Evolutionary conservation across 2,329 filamentous ascomycete genomes (phyloP).

Genomic region (Trichoderma sp.): DNA sequence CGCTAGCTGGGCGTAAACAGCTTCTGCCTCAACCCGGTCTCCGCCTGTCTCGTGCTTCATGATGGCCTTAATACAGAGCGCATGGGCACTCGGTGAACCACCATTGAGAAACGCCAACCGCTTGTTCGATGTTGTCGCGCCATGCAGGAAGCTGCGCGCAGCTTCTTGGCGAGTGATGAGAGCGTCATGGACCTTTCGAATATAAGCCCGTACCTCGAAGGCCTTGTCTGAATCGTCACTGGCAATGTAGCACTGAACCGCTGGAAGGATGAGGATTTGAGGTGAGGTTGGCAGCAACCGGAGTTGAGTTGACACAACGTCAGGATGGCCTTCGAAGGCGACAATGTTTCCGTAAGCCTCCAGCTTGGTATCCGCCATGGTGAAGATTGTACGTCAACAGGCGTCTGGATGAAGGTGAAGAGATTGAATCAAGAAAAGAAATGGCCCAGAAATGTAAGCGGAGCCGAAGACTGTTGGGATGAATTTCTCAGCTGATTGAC

Average conservation of each 20-base stretch:
- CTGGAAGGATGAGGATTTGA: slow-evolving; percentile 59
- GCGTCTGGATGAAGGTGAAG: background rate
- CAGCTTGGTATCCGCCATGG: slow-evolving; percentile 31
- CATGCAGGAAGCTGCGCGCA: slow-evolving; percentile 53
- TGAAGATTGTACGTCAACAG: background rate
- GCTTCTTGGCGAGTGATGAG: slow-evolving; percentile 47
- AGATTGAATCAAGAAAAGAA: background rate
- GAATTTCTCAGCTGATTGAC: background rate
- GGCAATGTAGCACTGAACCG: slow-evolving; percentile 49
- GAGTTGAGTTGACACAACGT: slow-evolving; percentile 59
- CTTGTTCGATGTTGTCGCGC: slow-evolving; percentile 48
- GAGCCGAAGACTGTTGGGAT: background rate
- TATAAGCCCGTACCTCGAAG: slow-evolving; percentile 39
- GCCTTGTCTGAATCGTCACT: slow-evolving; percentile 30
- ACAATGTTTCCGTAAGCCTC: slow-evolving; percentile 52
- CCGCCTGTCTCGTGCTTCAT: slow-evolving; percentile 54
- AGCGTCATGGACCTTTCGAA: slow-evolving; percentile 55
- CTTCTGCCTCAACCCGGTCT: slow-evolving; percentile 51
- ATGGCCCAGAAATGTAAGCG: background rate
- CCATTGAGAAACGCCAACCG: slow-evolving; percentile 63
- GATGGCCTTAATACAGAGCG: slow-evolving; percentile 56
- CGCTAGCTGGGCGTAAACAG: slow-evolving; percentile 52
- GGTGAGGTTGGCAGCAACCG: slow-evolving; percentile 60
- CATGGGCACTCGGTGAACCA: slow-evolving; percentile 56
- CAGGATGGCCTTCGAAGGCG: slow-evolving; percentile 59